Percentiles rank a stretch among this genome's conserved stretches.
Conservation (phyloP, 129 eudicot species). For the Artemisia argyi region DNA sequence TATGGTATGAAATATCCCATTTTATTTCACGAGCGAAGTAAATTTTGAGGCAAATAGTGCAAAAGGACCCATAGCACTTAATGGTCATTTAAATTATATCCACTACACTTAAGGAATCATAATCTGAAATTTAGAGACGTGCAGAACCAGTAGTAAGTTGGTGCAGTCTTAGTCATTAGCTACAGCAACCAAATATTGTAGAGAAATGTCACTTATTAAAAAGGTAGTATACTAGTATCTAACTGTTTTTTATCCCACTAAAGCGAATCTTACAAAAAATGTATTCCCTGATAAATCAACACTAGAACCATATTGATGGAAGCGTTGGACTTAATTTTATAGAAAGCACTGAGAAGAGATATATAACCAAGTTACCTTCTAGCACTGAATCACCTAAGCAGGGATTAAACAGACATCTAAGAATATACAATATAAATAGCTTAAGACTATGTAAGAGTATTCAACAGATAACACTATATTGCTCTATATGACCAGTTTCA, state of each 20-base stretch:
- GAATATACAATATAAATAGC: background rate
- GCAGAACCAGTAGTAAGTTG: background rate
- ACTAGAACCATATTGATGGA: conserved; percentile 7
- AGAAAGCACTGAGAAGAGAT: too few relatives aligned
- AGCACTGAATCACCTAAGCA: conserved; percentile 14
- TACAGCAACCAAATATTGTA: conserved; percentile 11
- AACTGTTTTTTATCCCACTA: background rate
- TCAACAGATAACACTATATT: background rate
- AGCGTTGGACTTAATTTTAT: background rate
- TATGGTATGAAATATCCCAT: background rate
- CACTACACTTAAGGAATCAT: background rate
- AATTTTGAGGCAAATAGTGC: background rate
- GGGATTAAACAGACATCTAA: conserved; percentile 3
- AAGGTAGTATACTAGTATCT: too few relatives aligned
- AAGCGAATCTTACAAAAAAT: background rate
- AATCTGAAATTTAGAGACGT: conserved; percentile 6
- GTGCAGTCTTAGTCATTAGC: conserved; percentile 6
- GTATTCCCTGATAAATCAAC: background rate
- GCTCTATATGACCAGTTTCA: background rate
- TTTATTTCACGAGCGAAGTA: background rate
- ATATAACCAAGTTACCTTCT: background rate
- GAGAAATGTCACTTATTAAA: background rate
- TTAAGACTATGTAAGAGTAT: too few relatives aligned
- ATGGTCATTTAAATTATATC: background rate
- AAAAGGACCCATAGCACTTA: conserved; percentile 1